Conservation (phyloP, 1,139 yeast species). For the Saccharomyces pastorianus region DNA sequence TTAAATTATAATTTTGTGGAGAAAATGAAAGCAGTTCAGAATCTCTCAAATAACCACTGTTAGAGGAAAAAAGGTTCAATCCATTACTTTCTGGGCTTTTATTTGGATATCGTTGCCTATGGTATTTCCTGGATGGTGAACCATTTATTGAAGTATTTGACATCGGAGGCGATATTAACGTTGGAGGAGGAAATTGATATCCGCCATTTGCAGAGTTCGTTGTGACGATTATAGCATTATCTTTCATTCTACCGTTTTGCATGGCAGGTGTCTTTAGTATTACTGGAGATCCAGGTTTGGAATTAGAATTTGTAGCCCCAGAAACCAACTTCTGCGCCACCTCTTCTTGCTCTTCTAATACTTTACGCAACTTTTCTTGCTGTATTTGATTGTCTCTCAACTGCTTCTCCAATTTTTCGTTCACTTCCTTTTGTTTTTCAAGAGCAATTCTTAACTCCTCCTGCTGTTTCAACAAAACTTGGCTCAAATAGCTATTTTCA, state of each 20-base stretch:
- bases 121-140: conserved; percentile 17
- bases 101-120: conserved; percentile 3
- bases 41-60: background rate
- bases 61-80: conserved; percentile 3
- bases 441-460: conserved; percentile 25
- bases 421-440: conserved; percentile 28
- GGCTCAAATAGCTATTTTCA: conserved; percentile 11
- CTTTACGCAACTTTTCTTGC: conserved; percentile 24
- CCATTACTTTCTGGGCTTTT: conserved; percentile 3
- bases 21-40: background rate
- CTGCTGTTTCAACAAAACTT: conserved; percentile 25
- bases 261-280: background rate
- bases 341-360: conserved; percentile 19
- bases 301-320: conserved; percentile 4
- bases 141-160: conserved; percentile 23
- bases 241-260: conserved; percentile 1
- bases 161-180: conserved; percentile 15
- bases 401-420: conserved; percentile 25
- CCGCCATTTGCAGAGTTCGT: conserved; percentile 27
- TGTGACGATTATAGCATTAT: conserved; percentile 20
- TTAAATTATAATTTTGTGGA: background rate
- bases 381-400: conserved; percentile 22
- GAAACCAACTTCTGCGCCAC: conserved; percentile 15
- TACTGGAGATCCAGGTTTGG: background rate
- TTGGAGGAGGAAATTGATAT: conserved; percentile 30